phyloP scores from a whole-genome alignment of 371 early-diverging fungal species.

The Quaeritorhiza haematococci region DNA sequence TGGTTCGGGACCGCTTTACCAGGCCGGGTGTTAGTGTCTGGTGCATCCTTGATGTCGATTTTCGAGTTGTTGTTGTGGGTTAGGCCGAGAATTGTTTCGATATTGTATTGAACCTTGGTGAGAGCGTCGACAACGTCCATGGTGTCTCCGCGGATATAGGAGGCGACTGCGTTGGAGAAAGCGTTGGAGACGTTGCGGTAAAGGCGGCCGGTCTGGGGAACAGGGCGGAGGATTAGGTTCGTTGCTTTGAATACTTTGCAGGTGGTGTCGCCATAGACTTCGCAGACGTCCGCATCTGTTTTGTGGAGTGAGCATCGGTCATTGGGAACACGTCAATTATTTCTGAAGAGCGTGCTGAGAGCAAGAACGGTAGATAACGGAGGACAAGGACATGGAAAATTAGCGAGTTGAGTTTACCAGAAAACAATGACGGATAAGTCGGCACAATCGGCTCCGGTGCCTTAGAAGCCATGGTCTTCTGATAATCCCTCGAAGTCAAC shows the following conservation, averaged over 20 bases:
- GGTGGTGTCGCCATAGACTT: slow-evolving; percentile 1
- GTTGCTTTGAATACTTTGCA: slow-evolving; percentile 13
- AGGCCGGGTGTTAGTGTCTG: too few species aligned
- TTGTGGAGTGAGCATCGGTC: too few species aligned
- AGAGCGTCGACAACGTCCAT: slow-evolving; percentile 13
- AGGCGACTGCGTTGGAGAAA: slow-evolving; percentile 11
- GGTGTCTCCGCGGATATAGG: slow-evolving; percentile 18
- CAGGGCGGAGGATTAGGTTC: slow-evolving; percentile 21
- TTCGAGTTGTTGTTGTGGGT: slow-evolving; percentile 4
- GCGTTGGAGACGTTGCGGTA: slow-evolving; percentile 19
- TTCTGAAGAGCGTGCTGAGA: too few species aligned
- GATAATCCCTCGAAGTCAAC: slow-evolving; percentile 21
- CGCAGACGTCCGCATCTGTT: slow-evolving; percentile 15
- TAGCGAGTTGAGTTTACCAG: slow-evolving; percentile 7
- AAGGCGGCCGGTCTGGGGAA: slow-evolving; percentile 13
- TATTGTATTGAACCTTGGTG: slow-evolving; percentile 6
- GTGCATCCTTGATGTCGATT: slow-evolving; percentile 5
- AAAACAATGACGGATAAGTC: slow-evolving; percentile 15
- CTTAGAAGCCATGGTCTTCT: slow-evolving; percentile 12
- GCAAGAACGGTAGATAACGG: too few species aligned
- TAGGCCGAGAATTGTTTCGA: slow-evolving; percentile 13
- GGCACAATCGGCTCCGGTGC: slow-evolving; percentile 8
- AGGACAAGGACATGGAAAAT: too few species aligned
- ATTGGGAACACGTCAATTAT: too few species aligned
- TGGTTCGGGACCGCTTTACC: slow-evolving; percentile 22